These are phyloP conservation scores for Camellia lanceoleosa DNA, from an alignment of 148 eudicot species.

Conservation along the genomic window DNA sequence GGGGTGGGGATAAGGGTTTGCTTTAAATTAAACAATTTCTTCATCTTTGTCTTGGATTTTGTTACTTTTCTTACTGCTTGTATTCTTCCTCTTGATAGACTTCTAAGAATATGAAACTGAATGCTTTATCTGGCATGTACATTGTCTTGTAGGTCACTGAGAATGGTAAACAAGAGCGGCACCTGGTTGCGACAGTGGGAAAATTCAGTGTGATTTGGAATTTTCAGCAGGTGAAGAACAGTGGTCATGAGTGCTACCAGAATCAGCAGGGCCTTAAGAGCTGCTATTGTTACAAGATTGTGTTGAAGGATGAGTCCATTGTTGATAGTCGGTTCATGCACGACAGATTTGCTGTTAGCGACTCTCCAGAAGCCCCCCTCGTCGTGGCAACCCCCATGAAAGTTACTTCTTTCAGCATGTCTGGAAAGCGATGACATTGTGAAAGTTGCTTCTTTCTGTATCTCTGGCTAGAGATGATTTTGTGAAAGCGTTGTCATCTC, in stretches of 20 bases:
- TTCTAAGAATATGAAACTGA: background rate
- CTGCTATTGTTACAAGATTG: conserved; percentile 91
- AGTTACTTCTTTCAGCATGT: conserved; percentile 85
- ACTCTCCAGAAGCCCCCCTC: conserved; percentile 88
- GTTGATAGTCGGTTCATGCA: conserved; percentile 97
- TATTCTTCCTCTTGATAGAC: background rate
- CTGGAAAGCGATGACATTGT: conserved; percentile 32
- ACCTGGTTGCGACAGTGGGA: conserved; percentile 82
- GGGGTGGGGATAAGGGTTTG: background rate
- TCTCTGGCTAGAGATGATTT: conserved; percentile 43
- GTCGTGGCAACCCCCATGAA: conserved; percentile 96
- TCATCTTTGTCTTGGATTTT: background rate
- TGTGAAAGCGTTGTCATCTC: background rate
- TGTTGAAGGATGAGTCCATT: conserved; percentile 80
- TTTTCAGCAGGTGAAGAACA: conserved; percentile 94
- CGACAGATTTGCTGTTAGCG: conserved; percentile 63
- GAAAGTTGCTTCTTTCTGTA: conserved; percentile 64
- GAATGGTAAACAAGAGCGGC: conserved; percentile 87
- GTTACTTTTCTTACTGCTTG: background rate
- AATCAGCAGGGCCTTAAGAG: conserved; percentile 90
- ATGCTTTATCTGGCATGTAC: background rate
- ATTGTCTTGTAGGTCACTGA: conserved; percentile 66
- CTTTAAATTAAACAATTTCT: background rate
- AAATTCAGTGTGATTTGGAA: conserved; percentile 95
- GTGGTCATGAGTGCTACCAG: conserved; percentile 74